Evolutionary conservation across 257 asterid genomes (phyloP), one percentile per base, ranked within the genome.

Genomic region (Solanum pennellii): DNA sequence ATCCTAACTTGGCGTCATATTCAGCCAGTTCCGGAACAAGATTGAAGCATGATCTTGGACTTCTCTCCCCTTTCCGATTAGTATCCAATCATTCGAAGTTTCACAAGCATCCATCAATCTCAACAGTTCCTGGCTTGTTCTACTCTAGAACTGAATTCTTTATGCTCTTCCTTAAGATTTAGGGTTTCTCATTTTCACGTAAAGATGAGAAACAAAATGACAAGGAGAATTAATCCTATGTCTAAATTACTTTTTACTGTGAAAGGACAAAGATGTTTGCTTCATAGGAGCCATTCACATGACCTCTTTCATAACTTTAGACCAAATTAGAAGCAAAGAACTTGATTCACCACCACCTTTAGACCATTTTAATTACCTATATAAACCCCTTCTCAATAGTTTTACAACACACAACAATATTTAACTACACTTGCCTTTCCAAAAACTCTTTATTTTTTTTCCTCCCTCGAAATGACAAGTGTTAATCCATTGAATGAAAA

Each of bases 281-380:
- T 37, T 37, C 39, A 37, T 37, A 37, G 39, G 39, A 37, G 39
- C 39, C 39, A 37, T 37, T 37, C 39, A 37, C 39, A 37, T 37
- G 39, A 91, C 93, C 91, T 83, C 88, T 85, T 29, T 25, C 47
- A 42, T 13, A 73, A 89, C 91, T 86, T 77, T 91, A 92, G 49
- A 87, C 92, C 91, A 77, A 83, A 89, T 60, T 65, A 29, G 88
- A 95, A 95, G 98, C 94, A 95, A 95, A 89, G 97, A 27, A 90
- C 92, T 86, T 52, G 93, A 92, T 95, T 91, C 96, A 88, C 37
- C 62, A 44, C 68, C 82, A 45, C 88, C 93, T 92, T 94, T 92
- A 92, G 84, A 89, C 94, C 89, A 82, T 83, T 84, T 47, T 12
- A 85, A 29, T n/a, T 76, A 86, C 85, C 94, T 93, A 92, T 93